Percentiles rank a stretch among this genome's conserved stretches.
These are phyloP conservation scores for Acephala macrosclerotiorum DNA, from an alignment of 2,329 filamentous ascomycete species.

Conservation along the genomic window DNA sequence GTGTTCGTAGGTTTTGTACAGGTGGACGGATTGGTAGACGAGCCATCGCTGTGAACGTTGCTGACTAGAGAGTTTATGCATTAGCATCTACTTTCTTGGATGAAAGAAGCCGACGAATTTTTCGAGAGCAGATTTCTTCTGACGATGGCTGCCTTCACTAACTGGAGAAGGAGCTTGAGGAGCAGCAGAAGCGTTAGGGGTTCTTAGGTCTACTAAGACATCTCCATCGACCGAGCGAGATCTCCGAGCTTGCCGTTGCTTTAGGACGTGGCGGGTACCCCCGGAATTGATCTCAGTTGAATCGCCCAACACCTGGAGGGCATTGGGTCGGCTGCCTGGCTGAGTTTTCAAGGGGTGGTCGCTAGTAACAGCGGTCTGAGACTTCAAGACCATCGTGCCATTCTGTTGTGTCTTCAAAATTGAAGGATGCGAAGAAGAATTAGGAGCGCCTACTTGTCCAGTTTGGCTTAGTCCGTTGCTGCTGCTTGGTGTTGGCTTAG, in stretches of 20 bases:
- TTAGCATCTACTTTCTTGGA: neutral
- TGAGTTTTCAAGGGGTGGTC: too few species aligned
- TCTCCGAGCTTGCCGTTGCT: neutral
- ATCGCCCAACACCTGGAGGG: neutral
- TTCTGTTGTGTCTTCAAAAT: neutral
- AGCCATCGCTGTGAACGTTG: constrained; percentile 16
- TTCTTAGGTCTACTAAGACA: neutral
- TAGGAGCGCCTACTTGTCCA: constrained; percentile 7
- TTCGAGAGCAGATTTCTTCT: neutral
- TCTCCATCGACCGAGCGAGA: neutral
- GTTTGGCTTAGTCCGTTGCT: neutral
- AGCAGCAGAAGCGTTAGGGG: neutral
- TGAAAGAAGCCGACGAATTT: neutral
- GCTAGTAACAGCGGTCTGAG: neutral
- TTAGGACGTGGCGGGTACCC: too few species aligned
- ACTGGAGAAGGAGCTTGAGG: neutral
- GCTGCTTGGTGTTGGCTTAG: constrained; percentile 1
- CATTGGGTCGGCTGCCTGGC: neutral
- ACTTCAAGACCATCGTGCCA: neutral
- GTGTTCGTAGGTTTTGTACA: constrained; percentile 11
- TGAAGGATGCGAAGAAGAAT: neutral
- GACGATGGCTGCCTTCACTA: neutral
- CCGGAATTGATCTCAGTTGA: neutral
- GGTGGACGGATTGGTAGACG: constrained; percentile 9
- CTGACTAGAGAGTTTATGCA: neutral